Base-by-base conservation (phyloP, 495 filamentous ascomycete species). In the Tuber magnatum region DNA sequence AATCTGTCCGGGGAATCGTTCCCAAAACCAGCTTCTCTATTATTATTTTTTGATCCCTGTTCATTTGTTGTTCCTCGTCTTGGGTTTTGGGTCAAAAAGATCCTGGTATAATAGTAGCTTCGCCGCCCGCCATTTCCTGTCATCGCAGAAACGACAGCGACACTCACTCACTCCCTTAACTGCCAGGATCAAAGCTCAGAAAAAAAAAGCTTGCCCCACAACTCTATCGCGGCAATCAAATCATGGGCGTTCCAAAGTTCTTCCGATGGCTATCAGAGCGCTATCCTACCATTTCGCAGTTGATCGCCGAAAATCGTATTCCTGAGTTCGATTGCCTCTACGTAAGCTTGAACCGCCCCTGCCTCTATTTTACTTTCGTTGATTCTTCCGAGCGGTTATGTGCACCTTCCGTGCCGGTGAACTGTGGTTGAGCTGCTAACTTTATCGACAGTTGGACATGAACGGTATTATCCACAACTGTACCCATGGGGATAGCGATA, bases 391-490 rank as follows among this genome's bases (percentile, higher is more conserved):
- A 74, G 72, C 68, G 68, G 44, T 81, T 56, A 46, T 51, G 65
- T 48, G 72, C 72, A 51, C 38, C 61, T 7, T 40, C 39, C 39
- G 39, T 65, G 16, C 56, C 56, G 14, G n/a, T 61, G 16, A 20
- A 32, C 44, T n/a, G 46, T 71, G 40, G n/a, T 18, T 35, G n/a
- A 61, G 16, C 32, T 35, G 18, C 68, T 70, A 42, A 74, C 35
- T 70, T 43, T 6, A 28, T 39, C 48, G 12, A 56, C 69, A 87
- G 89, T 88, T 97, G 79, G 95, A 99, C 81, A 97, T 98, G 96
- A 98, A 99, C 84, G 96, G 95, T 76, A 99, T 99, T 83, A 98
- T 99, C 80, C 96, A 99, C 83, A 99, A 99, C 83, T 99, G 96
- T 83, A 98, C 96, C 73, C 96, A 99, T 86, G 97, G 92, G 74